Conservation (phyloP, 148 eudicot genomes). For the Rhododendron kiyosumense region DNA sequence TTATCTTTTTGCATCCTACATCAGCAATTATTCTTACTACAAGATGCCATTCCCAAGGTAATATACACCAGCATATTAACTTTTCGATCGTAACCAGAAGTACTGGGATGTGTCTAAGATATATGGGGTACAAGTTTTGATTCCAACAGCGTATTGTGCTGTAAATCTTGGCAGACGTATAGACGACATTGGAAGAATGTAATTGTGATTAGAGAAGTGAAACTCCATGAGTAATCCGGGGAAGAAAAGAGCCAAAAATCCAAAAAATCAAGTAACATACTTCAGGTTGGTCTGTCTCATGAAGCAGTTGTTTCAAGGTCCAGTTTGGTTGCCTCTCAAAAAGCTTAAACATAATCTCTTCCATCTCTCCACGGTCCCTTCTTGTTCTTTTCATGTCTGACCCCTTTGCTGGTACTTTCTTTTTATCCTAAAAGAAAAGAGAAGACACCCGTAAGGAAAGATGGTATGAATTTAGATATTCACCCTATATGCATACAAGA, state of each 20-base stretch:
- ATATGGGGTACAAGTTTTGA: background rate
- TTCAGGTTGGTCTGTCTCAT: constrained; percentile 98
- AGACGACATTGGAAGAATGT: background rate
- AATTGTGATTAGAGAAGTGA: background rate
- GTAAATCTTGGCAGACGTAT: background rate
- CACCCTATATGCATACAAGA: background rate
- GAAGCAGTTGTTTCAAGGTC: constrained; percentile 92
- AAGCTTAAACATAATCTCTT: constrained; percentile 92
- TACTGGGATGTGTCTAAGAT: background rate
- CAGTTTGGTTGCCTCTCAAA: constrained; percentile 94
- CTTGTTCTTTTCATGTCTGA: constrained; percentile 88
- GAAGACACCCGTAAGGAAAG: background rate
- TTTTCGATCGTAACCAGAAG: background rate
- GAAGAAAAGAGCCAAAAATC: background rate
- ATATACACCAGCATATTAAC: background rate
- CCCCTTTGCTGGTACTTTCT: constrained; percentile 79
- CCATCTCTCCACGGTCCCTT: constrained; percentile 93
- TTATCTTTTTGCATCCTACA: background rate
- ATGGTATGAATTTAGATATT: background rate
- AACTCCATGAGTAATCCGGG: background rate
- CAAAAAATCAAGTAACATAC: constrained; percentile 34
- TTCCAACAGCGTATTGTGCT: background rate
- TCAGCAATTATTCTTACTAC: background rate
- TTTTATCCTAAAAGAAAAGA: constrained; percentile 53
- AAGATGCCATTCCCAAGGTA: background rate